Percentiles rank a stretch among this genome's conserved stretches.
These are phyloP conservation scores for Linderniella brevidens DNA, from an alignment of 257 asterid genomes.

Conservation along the genomic window DNA sequence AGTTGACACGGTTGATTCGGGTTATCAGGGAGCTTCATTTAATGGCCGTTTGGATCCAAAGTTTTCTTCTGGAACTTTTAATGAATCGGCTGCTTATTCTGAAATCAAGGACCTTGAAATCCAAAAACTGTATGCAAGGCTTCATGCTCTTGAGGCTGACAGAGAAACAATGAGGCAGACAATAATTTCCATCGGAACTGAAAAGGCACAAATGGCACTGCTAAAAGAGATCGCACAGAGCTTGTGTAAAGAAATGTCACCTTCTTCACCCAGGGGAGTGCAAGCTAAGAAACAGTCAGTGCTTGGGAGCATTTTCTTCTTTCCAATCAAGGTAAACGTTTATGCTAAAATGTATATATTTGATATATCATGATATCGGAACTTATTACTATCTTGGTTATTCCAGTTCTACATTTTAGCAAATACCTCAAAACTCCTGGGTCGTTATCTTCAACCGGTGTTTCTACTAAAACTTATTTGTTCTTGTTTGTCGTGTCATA, in stretches of 20 bases:
- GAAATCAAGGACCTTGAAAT: constrained; percentile 34
- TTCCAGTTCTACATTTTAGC: neutral
- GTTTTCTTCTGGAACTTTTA: constrained; percentile 31
- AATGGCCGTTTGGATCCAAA: constrained; percentile 23
- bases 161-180: constrained; percentile 73
- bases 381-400: constrained; percentile 6
- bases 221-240: constrained; percentile 69
- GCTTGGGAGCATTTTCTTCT: constrained; percentile 28
- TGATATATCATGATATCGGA: constrained; percentile 9
- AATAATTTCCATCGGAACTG: constrained; percentile 48
- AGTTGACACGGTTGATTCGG: constrained; percentile 59
- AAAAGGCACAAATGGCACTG: constrained; percentile 48
- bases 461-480: neutral
- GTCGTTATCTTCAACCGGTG: neutral
- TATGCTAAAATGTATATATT: constrained; percentile 5
- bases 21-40: constrained; percentile 25
- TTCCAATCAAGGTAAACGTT: constrained; percentile 59
- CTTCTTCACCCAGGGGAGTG: constrained; percentile 18
- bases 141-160: constrained; percentile 69
- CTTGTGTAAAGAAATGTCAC: constrained; percentile 52
- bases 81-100: constrained; percentile 17
- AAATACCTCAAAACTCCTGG: neutral
- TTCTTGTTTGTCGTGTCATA: neutral
- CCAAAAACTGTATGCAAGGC: constrained; percentile 47
- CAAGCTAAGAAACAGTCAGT: constrained; percentile 38